Evolutionary conservation across 192 early-diverging fungal species (phyloP), one percentile per base, ranked within the genome.

Genomic region (Linnemannia schmuckeri): DNA sequence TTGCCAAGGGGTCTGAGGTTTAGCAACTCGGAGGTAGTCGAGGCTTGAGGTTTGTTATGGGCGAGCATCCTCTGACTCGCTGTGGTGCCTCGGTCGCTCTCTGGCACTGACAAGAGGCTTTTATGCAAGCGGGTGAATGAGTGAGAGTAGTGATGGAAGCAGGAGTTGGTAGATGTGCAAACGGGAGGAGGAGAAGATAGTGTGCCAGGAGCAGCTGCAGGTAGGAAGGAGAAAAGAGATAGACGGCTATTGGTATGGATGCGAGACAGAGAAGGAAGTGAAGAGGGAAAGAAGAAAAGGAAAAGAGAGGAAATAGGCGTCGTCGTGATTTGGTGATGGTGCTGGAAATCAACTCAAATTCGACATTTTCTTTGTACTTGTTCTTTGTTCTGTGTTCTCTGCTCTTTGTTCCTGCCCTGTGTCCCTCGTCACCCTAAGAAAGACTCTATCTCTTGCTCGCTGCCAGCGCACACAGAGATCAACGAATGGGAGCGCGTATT

Each of bases 41-140:
- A 66, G 61, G 61, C 61, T 66, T 66, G 61, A 66, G 61, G 61
- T 66, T 66, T 66, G 61, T 66, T 66, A 30, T 66, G 61, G 61
- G 61, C 61, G 61, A 66, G 61, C 61, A 66, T 66, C 61, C 61
- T 66, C 61, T 33, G 61, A 66, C 61, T 66, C 61, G 61, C 61
- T 12, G 4, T 66, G 61, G 3, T 66, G 61, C 27, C 61, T 33
- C 12, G 30, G 9, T 33, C 30, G 30, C 61, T 66, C 61, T 66
- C 61, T 66, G 61, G 30, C 13, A 9, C 2, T 66, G 61, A 15
- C n/a, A 9, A 57, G 15, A 10, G 8, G 55, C n/a, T 55, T 20
- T 54, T 54, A 44, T 44, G 61, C 10, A 30, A 15, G n/a, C 8
- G n/a, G 17, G 24, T 66, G 30, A 9, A 30, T 30, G 30, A 30